These are phyloP conservation scores for Gossypium longicalyx DNA, from an alignment of 345 rosid species.

Conservation along the genomic window DNA sequence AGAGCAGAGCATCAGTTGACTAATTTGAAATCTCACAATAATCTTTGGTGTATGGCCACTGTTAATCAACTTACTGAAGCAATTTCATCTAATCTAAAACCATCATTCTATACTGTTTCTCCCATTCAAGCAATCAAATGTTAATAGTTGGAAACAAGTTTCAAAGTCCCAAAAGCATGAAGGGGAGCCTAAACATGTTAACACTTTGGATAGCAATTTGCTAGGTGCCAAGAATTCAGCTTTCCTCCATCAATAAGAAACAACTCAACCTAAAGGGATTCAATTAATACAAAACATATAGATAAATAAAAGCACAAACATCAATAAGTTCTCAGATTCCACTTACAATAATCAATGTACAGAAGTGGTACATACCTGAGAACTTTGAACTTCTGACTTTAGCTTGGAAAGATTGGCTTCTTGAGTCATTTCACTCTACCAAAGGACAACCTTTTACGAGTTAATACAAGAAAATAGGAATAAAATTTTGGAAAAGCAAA, in stretches of 20 bases:
- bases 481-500: neutral
- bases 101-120: neutral
- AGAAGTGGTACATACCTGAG: constrained; percentile 42
- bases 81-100: neutral
- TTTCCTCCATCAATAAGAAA: neutral
- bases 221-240: neutral
- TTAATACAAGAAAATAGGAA: neutral
- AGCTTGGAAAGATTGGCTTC: constrained; percentile 73
- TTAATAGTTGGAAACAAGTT: neutral
- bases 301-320: neutral
- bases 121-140: neutral
- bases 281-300: neutral
- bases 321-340: neutral
- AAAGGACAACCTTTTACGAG: neutral
- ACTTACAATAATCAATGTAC: neutral
- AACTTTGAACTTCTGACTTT: constrained; percentile 69
- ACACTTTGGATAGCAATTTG: neutral
- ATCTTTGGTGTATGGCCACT: too few relatives aligned
- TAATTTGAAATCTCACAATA: too few relatives aligned
- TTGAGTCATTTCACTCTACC: constrained; percentile 64
- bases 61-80: neutral
- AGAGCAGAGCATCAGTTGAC: too few relatives aligned
- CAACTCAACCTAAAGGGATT: neutral
- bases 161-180: neutral
- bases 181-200: neutral